Base-by-base conservation (phyloP, 352 stramenopile genomes). In the Pelagophyceae sp. region DNA sequence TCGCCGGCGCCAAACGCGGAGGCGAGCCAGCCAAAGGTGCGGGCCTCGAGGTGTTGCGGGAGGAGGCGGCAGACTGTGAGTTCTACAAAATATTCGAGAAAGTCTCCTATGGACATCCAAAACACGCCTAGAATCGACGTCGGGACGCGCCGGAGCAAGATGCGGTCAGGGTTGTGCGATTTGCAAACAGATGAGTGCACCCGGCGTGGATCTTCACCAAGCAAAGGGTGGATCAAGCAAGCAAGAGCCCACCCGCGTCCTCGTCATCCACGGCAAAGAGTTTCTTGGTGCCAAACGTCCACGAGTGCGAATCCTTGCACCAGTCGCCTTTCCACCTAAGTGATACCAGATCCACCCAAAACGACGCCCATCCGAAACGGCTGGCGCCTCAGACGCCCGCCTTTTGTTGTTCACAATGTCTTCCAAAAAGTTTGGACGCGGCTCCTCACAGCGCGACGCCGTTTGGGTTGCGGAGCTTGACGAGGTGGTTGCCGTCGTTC, bases 381-480 rank as follows among this genome's bases (percentile, higher is more conserved):
- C n/a, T n/a, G n/a, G n/a, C n/a, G n/a, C n/a, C n/a, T n/a, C n/a
- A n/a, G n/a, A n/a, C n/a, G n/a, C n/a, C n/a, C n/a, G n/a, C n/a
- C n/a, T n/a, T n/a, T n/a, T n/a, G n/a, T n/a, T n/a, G n/a, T n/a
- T n/a, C n/a, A n/a, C n/a, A n/a, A n/a, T n/a, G n/a, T n/a, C n/a
- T n/a, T n/a, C n/a, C n/a, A n/a, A n/a, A n/a, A n/a, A n/a, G n/a
- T n/a, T n/a, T n/a, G n/a, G n/a, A n/a, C n/a, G n/a, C n/a, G n/a
- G n/a, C n/a, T n/a, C n/a, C n/a, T n/a, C n/a, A 74, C 2, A 74
- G 67, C 20, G 67, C 67, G 35, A 93, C 92, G 37, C 89, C 89
- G 88, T 89, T 93, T 0, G 89, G 89, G 78, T 94, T 94, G 33
- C 89, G 87, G 0, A 94, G 78, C 77, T 93, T 93, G 0, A 93